A percentile compares a stretch with the other conserved stretches of the same genome.
Conservation (phyloP, 1,284 basidiomycete genomes). For the Cutaneotrichosporon sp. region DNA sequence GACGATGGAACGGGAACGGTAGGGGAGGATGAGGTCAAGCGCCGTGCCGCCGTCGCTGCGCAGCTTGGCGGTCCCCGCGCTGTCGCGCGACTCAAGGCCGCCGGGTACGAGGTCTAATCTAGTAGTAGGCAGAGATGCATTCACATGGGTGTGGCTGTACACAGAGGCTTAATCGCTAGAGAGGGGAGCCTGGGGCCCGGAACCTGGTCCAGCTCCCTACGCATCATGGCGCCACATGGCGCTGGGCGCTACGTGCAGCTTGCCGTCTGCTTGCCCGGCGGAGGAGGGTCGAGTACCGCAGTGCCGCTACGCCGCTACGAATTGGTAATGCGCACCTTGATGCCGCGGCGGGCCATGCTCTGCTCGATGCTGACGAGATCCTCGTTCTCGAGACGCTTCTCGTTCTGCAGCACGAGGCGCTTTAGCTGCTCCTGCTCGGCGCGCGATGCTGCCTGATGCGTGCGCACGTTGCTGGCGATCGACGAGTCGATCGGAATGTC, state of each 20-base stretch:
- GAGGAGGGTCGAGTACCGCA: not conserved
- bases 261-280: not conserved
- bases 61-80: conserved; percentile 14
- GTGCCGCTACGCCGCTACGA: conserved; percentile 8
- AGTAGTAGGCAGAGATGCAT: not conserved
- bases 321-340: conserved; percentile 38
- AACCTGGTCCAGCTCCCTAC: too few species aligned
- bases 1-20: not conserved
- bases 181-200: not conserved
- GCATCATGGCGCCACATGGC: not conserved
- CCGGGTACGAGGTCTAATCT: conserved; percentile 3
- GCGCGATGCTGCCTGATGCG: conserved; percentile 86
- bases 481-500: conserved; percentile 83
- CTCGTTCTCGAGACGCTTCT: conserved; percentile 49
- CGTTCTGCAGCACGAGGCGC: conserved; percentile 66
- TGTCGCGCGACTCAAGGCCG: conserved; percentile 5
- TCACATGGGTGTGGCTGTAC: not conserved
- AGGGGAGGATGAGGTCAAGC: not conserved
- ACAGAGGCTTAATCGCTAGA: not conserved
- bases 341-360: conserved; percentile 37
- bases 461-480: conserved; percentile 82
- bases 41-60: not conserved
- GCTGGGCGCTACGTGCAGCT: not conserved
- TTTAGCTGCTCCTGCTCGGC: conserved; percentile 95
- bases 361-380: conserved; percentile 36